These are phyloP conservation scores for Talaromyces proteolyticus DNA, from an alignment of 495 filamentous ascomycete species.

Conservation along the genomic window DNA sequence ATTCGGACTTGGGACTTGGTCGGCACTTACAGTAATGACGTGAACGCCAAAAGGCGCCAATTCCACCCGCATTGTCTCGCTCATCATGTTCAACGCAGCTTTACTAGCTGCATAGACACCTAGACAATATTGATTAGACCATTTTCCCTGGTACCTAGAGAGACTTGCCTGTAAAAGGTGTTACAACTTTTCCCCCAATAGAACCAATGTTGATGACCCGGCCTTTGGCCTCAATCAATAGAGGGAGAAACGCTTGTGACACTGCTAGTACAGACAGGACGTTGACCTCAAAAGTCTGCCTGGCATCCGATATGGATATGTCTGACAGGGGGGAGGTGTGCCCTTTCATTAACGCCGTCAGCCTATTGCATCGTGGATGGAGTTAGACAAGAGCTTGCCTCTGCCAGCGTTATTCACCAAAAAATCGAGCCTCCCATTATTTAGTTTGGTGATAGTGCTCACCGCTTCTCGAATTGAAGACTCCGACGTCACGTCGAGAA, in stretches of 20 bases:
- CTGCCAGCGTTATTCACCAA: constrained; percentile 64
- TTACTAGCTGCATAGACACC: constrained; percentile 47
- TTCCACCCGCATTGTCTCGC: constrained; percentile 47
- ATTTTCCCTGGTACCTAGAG: neutral
- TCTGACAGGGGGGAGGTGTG: constrained; percentile 43
- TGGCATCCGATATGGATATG: constrained; percentile 42
- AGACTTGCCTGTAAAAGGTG: constrained; percentile 35
- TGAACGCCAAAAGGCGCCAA: constrained; percentile 50
- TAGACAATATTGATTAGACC: neutral
- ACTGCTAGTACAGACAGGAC: constrained; percentile 52
- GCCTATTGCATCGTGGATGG: too few species aligned
- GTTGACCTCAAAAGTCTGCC: constrained; percentile 55
- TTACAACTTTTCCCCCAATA: constrained; percentile 36
- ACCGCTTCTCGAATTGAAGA: constrained; percentile 13
- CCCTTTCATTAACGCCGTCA: neutral
- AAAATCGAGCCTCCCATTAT: constrained; percentile 52
- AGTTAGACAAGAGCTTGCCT: constrained; percentile 41
- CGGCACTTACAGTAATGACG: constrained; percentile 42
- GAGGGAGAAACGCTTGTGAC: constrained; percentile 47
- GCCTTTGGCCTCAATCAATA: constrained; percentile 46
- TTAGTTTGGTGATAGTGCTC: constrained; percentile 47
- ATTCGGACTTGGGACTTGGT: neutral
- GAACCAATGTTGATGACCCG: constrained; percentile 52
- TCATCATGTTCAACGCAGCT: constrained; percentile 42
- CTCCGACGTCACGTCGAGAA: constrained; percentile 15